phyloP scores from a whole-genome alignment of 2,329 filamentous ascomycete genomes.

The Sporothrix luriei region DNA sequence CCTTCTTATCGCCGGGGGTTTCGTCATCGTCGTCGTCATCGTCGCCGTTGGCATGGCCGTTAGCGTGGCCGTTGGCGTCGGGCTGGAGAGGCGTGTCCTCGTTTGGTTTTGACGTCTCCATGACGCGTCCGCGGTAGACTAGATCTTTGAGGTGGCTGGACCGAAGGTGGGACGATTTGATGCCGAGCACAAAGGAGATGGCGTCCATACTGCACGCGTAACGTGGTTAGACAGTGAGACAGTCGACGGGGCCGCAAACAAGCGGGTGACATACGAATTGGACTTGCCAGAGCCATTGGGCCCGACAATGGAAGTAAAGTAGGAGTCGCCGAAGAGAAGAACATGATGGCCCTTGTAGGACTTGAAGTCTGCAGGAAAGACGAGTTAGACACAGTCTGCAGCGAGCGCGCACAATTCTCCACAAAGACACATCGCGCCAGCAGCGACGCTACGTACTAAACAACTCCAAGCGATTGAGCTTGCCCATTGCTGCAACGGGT shows the following conservation, averaged over 20 bases:
- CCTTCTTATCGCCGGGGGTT: slow-evolving; percentile 54
- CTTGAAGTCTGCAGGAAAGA: slow-evolving; percentile 76
- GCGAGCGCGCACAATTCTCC: not conserved
- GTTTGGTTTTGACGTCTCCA: slow-evolving; percentile 90
- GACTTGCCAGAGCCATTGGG: slow-evolving; percentile 99
- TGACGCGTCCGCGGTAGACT: slow-evolving; percentile 90
- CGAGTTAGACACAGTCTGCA: not conserved
- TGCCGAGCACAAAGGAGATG: slow-evolving; percentile 97
- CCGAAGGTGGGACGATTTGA: slow-evolving; percentile 96
- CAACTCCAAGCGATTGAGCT: slow-evolving; percentile 90
- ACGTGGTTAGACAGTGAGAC: slow-evolving; percentile 27
- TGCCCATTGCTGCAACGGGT: slow-evolving; percentile 68
- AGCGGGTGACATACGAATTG: slow-evolving; percentile 70
- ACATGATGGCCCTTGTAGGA: slow-evolving; percentile 97
- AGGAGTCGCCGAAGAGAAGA: slow-evolving; percentile 93
- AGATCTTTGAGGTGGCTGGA: slow-evolving; percentile 92
- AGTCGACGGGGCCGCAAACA: not conserved
- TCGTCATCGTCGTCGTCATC: slow-evolving; percentile 62
- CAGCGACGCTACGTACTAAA: slow-evolving; percentile 66
- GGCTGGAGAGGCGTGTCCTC: slow-evolving; percentile 63
- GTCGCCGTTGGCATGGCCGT: slow-evolving; percentile 63
- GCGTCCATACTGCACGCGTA: slow-evolving; percentile 78
- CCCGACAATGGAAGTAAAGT: slow-evolving; percentile 98
- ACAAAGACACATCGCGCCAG: not conserved
- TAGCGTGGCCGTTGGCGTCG: slow-evolving; percentile 61